phyloP scores from a whole-genome alignment of 345 rosid species.

The Stellera chamaejasme region DNA sequence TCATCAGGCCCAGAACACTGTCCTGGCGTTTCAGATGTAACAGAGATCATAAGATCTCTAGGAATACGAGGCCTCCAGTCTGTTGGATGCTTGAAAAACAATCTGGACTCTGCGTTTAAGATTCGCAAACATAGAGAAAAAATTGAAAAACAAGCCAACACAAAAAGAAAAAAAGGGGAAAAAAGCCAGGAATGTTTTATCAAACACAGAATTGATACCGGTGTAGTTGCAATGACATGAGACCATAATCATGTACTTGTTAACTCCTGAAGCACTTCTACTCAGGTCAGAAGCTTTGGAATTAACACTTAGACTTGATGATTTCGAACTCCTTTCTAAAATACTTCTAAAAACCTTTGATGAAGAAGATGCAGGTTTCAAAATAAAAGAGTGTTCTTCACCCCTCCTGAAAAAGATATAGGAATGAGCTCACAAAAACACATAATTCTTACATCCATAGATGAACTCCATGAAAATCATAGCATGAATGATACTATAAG shows the following conservation, averaged over 20 bases:
- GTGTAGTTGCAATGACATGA: slow-evolving; percentile 90
- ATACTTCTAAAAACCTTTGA: slow-evolving; percentile 47
- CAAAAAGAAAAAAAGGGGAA: too few species aligned
- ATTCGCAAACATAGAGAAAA: slow-evolving; percentile 10
- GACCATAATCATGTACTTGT: slow-evolving; percentile 77
- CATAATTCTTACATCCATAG: background rate
- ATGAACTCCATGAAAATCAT: too few species aligned
- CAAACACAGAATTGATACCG: slow-evolving; percentile 30
- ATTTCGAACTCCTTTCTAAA: slow-evolving; percentile 34
- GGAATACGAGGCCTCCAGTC: slow-evolving; percentile 74
- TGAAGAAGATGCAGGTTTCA: slow-evolving; percentile 63
- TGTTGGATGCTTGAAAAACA: slow-evolving; percentile 84
- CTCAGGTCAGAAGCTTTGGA: slow-evolving; percentile 43
- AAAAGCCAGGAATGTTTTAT: too few species aligned
- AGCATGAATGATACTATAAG: too few species aligned
- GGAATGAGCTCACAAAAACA: slow-evolving; percentile 11
- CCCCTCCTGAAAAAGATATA: slow-evolving; percentile 64
- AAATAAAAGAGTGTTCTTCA: slow-evolving; percentile 94
- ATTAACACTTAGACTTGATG: slow-evolving; percentile 37
- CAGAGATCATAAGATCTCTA: slow-evolving; percentile 90
- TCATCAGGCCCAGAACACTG: slow-evolving; percentile 52
- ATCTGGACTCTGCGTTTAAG: slow-evolving; percentile 58
- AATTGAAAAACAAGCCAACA: slow-evolving; percentile 1
- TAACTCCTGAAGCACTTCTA: slow-evolving; percentile 32
- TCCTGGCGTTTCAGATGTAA: slow-evolving; percentile 71